Percentiles rank a stretch among this genome's conserved stretches.
These are phyloP conservation scores for Euptelea pleiosperma DNA, from an alignment of 164 flowering plant genomes.

Conservation along the genomic window DNA sequence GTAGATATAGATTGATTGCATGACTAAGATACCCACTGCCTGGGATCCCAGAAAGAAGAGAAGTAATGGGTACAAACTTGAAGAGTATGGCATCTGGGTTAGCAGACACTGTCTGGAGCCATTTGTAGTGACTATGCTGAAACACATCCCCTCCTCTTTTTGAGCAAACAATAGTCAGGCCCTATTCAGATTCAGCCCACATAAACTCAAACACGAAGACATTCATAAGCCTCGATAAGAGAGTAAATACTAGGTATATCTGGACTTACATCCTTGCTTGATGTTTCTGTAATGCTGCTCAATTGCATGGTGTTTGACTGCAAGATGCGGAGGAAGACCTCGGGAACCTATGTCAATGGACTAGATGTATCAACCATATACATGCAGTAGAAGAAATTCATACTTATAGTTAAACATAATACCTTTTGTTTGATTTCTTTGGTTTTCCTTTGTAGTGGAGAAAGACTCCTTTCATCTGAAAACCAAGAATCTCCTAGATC, in stretches of 20 bases:
- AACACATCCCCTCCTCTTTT: conserved; percentile 79
- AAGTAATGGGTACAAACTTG: conserved; percentile 84
- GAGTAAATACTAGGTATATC: neutral
- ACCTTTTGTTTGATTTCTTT: conserved; percentile 59
- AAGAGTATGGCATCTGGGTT: conserved; percentile 76
- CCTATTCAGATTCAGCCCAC: conserved; percentile 38
- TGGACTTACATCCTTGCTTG: conserved; percentile 83
- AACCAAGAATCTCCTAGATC: conserved; percentile 81
- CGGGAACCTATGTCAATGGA: conserved; percentile 61
- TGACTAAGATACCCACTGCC: conserved; percentile 96
- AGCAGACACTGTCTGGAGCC: conserved; percentile 77
- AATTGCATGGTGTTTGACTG: conserved; percentile 66
- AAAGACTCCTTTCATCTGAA: conserved; percentile 61
- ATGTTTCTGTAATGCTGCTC: conserved; percentile 63
- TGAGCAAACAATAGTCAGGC: conserved; percentile 68
- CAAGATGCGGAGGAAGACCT: conserved; percentile 60
- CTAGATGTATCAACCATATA: neutral
- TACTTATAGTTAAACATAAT: neutral
- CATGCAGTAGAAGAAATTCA: neutral
- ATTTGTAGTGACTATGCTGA: conserved; percentile 51
- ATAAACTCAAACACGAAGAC: conserved; percentile 9
- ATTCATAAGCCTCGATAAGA: neutral
- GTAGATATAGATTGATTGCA: conserved; percentile 84
- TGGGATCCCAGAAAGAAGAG: conserved; percentile 77
- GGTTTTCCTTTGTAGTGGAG: conserved; percentile 44